These are phyloP conservation scores for Pythium vanterpoolii DNA, from an alignment of 352 stramenopile species.

Conservation along the genomic window DNA sequence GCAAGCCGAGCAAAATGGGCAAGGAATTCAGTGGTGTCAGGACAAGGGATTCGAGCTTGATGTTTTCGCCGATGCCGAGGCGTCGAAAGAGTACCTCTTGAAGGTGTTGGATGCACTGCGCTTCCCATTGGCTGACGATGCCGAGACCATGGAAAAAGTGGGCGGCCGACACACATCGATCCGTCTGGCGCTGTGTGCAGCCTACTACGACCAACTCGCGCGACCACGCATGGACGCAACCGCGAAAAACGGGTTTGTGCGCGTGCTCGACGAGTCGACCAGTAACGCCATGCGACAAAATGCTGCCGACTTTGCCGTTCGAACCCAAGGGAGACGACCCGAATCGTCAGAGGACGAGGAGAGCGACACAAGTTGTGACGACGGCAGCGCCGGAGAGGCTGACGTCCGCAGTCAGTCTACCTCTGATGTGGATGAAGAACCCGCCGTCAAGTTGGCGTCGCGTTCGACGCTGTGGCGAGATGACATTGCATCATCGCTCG, in stretches of 20 bases:
- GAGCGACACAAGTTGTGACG: not conserved
- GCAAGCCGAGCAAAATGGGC: not conserved
- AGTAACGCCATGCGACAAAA: conserved; percentile 1
- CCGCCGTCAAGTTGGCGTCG: not conserved
- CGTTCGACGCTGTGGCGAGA: conserved; percentile 5
- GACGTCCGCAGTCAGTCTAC: not conserved
- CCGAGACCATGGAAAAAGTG: not conserved
- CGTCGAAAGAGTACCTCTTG: conserved; percentile 19
- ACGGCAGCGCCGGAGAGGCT: not conserved
- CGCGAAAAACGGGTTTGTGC: conserved; percentile 10
- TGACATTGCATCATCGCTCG: not conserved
- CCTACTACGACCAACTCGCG: conserved; percentile 25
- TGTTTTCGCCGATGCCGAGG: conserved; percentile 16
- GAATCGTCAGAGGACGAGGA: not conserved
- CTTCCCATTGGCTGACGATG: conserved; percentile 19
- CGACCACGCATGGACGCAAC: conserved; percentile 1
- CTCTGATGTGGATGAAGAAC: conserved; percentile 1
- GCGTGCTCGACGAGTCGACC: conserved; percentile 10
- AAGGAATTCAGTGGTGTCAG: conserved; percentile 21
- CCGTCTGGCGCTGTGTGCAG: conserved; percentile 19
- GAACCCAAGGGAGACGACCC: not conserved
- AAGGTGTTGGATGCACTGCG: conserved; percentile 18
- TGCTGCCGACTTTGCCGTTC: not conserved
- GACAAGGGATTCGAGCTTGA: conserved; percentile 15
- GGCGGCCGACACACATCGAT: conserved; percentile 5